These are phyloP conservation scores for Rhodotorula paludigena DNA, from an alignment of 768 basidiomycete species.

Conservation along the genomic window DNA sequence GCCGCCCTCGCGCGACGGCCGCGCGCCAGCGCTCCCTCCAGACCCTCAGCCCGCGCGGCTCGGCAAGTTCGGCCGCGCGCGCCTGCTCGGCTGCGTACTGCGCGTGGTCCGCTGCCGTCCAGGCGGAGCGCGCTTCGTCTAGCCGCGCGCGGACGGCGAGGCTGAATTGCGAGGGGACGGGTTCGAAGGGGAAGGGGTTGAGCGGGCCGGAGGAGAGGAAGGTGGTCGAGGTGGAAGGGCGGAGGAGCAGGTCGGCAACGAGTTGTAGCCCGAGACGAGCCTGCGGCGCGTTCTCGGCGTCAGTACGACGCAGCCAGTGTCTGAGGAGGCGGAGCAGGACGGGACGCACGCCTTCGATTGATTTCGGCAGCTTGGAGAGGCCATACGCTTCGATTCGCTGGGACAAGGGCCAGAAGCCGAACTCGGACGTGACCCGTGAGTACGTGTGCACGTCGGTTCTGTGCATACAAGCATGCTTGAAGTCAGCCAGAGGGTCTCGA, in stretches of 20 bases:
- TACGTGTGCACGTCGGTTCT: slow-evolving; percentile 25
- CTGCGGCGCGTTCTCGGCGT: not conserved
- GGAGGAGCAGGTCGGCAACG: slow-evolving; percentile 27
- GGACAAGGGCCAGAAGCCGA: slow-evolving; percentile 35
- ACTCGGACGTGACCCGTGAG: slow-evolving; percentile 34
- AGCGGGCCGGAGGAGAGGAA: slow-evolving; percentile 35
- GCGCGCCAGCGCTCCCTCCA: slow-evolving; percentile 32
- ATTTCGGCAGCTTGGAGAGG: slow-evolving; percentile 6
- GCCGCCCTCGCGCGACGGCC: slow-evolving; percentile 4
- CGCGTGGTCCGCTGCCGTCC: not conserved
- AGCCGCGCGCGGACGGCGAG: slow-evolving; percentile 20
- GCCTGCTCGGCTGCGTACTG: not conserved
- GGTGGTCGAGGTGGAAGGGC: slow-evolving; percentile 7
- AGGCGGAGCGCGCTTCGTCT: slow-evolving; percentile 24
- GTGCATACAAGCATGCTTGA: too few species aligned
- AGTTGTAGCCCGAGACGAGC: slow-evolving; percentile 33
- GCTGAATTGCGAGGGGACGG: slow-evolving; percentile 26
- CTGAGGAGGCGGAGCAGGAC: not conserved
- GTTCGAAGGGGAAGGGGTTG: slow-evolving; percentile 31
- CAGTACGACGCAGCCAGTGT: not conserved
- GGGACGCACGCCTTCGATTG: slow-evolving; percentile 26
- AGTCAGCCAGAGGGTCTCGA: too few species aligned
- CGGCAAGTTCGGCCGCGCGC: slow-evolving; percentile 1
- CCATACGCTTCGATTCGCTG: slow-evolving; percentile 33
- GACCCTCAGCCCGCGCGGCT: slow-evolving; percentile 3